These are phyloP conservation scores for Calophaca sinica DNA, from an alignment of 306 rosid genomes.

Conservation along the genomic window DNA sequence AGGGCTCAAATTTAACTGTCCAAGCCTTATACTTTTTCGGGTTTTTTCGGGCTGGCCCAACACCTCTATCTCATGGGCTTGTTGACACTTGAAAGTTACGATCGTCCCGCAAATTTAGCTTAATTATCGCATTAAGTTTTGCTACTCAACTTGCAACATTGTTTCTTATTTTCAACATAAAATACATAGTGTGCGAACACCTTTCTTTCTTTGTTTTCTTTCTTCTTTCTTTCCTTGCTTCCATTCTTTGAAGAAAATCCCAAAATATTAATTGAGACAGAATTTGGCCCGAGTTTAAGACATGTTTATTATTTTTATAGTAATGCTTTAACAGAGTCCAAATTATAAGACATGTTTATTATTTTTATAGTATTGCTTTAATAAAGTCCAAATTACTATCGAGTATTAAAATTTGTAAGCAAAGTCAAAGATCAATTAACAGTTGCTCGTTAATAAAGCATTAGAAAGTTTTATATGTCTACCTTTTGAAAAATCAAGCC, in stretches of 20 bases:
- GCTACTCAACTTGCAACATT: background rate
- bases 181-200: background rate
- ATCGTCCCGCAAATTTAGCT: slow-evolving; percentile 34
- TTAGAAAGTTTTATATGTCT: background rate
- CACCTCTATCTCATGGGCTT: too few relatives aligned
- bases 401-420: background rate
- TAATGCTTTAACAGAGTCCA: background rate
- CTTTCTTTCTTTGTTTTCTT: background rate
- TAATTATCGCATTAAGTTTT: slow-evolving; percentile 44
- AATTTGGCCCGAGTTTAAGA: background rate
- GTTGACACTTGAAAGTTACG: slow-evolving; percentile 9
- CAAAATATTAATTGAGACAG: background rate
- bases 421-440: background rate
- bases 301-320: background rate
- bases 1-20: too few relatives aligned
- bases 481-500: too few relatives aligned
- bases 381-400: background rate
- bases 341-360: background rate
- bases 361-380: background rate
- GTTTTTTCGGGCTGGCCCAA: too few relatives aligned
- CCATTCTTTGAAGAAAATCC: background rate
- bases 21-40: too few relatives aligned
- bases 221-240: background rate
- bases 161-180: slow-evolving; percentile 1
- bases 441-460: background rate